Conservation (phyloP, 768 basidiomycete species). For the Austroboletus festivus region DNA sequence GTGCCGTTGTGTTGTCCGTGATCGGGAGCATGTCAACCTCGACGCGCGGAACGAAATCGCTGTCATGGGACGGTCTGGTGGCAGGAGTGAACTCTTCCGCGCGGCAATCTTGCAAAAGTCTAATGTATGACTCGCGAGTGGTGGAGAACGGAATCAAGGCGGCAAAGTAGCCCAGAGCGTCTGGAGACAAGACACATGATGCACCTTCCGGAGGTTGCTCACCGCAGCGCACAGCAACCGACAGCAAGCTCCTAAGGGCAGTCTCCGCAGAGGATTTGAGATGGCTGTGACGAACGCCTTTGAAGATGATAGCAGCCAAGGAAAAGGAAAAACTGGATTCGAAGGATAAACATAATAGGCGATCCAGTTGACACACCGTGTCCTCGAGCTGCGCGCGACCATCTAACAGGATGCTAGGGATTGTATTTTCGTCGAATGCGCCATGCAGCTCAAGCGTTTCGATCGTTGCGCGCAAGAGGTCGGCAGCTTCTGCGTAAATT, state of each 20-base stretch:
- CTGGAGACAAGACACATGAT: constrained; percentile 46
- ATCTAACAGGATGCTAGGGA: constrained; percentile 59
- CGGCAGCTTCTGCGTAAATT: constrained; percentile 66
- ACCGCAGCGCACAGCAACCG: constrained; percentile 52
- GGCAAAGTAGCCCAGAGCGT: constrained; percentile 76
- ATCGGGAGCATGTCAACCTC: constrained; percentile 60
- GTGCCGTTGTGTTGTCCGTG: constrained; percentile 57
- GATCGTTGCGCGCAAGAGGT: constrained; percentile 62
- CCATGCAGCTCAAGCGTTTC: constrained; percentile 62
- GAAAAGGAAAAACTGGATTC: constrained; percentile 78
- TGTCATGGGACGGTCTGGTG: constrained; percentile 38
- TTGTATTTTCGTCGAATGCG: constrained; percentile 51
- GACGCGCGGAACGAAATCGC: constrained; percentile 49
- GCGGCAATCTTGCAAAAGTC: constrained; percentile 61
- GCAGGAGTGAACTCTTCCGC: constrained; percentile 46
- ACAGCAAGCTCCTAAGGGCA: constrained; percentile 60
- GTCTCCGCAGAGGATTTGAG: constrained; percentile 60
- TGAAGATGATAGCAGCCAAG: constrained; percentile 79
- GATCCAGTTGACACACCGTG: constrained; percentile 68
- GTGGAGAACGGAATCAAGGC: constrained; percentile 71
- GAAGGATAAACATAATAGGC: constrained; percentile 71
- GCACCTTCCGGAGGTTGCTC: constrained; percentile 37
- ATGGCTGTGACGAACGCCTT: constrained; percentile 70
- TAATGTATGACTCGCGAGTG: constrained; percentile 50
- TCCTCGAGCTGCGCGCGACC: constrained; percentile 64